Evolutionary conservation across 1,284 basidiomycete species (phyloP), one percentile per base, ranked within the genome.

Genomic region (Marasmius fiardii): DNA sequence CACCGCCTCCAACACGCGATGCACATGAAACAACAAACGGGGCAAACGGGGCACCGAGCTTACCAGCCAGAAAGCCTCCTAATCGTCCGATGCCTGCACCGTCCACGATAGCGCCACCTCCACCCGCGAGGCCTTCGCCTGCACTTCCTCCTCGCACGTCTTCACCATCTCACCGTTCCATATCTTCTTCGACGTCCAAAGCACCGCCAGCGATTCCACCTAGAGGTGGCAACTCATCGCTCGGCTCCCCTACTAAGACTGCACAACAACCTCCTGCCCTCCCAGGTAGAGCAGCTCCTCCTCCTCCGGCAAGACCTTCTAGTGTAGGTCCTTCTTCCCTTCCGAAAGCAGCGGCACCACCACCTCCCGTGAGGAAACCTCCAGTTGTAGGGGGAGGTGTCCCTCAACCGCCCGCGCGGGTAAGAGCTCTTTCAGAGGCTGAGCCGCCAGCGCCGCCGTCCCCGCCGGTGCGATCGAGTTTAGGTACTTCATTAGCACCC

Each of bases 311-410:
- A 20, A 58, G 71, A 23, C 68, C 68, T 39, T 58, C 63, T 0
- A 70, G 68, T 55, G 60, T 61, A 34, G 65, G 60, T 5, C 58
- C 63, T 28, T 66, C 56, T 16, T 55, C 59, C 53, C 73, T 2
- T 67, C 71, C 63, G 2, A 66, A 69, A 56, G 64, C 68, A 18
- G 68, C 70, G n/a, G 74, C 76, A 14, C 72, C 71, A 2, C 74
- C 75, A 51, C 75, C 74, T 47, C 75, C 75, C 43, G 64, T 67
- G 8, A 69, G 75, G n/a, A 76, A 71, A 59, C 57, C 67, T 2
- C 65, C 65, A 10, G 52, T 62, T 18, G 52, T n/a, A n/a, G n/a
- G n/a, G n/a, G n/a, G 18, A 4, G 52, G 44, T 12, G 52, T 61
- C 39, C 67, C 69, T 2, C 56, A 61, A 7, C 57, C 61, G 3